Evolutionary conservation across 148 eudicot species (phyloP), one percentile per base, ranked within the genome.

Genomic region (Rhododendron vialii): DNA sequence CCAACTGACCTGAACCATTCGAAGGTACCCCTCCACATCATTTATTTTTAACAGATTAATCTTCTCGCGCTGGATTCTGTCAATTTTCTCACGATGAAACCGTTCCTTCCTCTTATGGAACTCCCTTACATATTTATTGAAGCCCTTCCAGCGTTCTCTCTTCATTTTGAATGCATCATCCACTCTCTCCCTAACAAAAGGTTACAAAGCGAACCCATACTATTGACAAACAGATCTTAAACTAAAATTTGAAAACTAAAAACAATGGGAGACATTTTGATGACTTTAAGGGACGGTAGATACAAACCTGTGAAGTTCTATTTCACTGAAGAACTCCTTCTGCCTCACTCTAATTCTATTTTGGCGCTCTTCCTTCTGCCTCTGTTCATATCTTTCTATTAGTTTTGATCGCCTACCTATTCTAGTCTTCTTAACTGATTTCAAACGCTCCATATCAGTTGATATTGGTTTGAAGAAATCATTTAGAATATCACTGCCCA

Each of bases 41-140:
- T 97, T 97, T 88, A 97, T 94, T 89, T 97, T 97, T 89, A 97
- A 90, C 41, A 97, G 88, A 90, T 95, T 97, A 82, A 97, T 97
- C 88, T 97, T 97, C 91, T 95, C 99, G n/a, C 99, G 96, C 88
- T 97, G 99, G 85, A 97, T 95, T 91, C 99, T 92, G 80, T 97
- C 99, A 82, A 92, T 95, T 91, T 95, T 97, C 92, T 97, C 99
- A 80, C 99, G 93, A 82, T 97, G 96, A 84, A 94, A 89, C 86
- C 98, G 89, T 87, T 97, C 99, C 93, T 95, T 97, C 88, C 92
- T 94, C 89, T 97, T 97, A 88, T 97, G 99, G 88, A 93, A 97
- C 93, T 97, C 99, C 90, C 95, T 94, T 43, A 89, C 94, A 82
- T 93, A 91, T 86, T 91, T 92, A 88, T 94, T 95, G 86, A 95